Conservation (phyloP, 2,329 filamentous ascomycete genomes). For the Arthroderma uncinatum region DNA sequence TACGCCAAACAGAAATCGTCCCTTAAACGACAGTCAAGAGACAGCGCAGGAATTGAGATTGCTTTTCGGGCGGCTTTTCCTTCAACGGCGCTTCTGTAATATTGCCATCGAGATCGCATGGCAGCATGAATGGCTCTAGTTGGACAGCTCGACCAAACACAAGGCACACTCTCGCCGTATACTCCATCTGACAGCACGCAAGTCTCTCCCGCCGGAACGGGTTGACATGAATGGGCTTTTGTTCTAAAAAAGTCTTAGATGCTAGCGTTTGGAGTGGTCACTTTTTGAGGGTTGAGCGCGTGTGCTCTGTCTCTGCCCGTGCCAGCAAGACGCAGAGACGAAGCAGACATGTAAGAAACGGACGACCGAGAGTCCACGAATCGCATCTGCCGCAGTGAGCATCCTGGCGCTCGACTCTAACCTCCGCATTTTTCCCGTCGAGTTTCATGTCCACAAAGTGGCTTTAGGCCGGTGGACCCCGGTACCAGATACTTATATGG, state of each 20-base stretch:
- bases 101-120: neutral
- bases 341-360: neutral
- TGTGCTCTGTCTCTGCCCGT: neutral
- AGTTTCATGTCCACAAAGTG: constrained; percentile 4
- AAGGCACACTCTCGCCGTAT: neutral
- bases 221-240: neutral
- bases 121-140: neutral
- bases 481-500: neutral
- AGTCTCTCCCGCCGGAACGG: constrained; percentile 1
- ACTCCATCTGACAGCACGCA: neutral
- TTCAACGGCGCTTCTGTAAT: constrained; percentile 4
- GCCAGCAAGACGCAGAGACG: neutral
- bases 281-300: constrained; percentile 3
- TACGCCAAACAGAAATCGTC: neutral
- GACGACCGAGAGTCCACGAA: neutral
- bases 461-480: neutral
- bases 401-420: neutral
- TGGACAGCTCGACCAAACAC: neutral
- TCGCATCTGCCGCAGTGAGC: constrained; percentile 1
- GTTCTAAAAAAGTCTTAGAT: neutral
- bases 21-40: neutral
- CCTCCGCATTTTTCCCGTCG: constrained; percentile 7
- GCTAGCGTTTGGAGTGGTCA: constrained; percentile 1
- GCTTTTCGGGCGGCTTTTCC: constrained; percentile 3
- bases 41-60: neutral